Percentiles rank a stretch among this genome's conserved stretches.
phyloP scores from a whole-genome alignment of 1,139 yeast species.

The Kodamaea ohmeri region DNA sequence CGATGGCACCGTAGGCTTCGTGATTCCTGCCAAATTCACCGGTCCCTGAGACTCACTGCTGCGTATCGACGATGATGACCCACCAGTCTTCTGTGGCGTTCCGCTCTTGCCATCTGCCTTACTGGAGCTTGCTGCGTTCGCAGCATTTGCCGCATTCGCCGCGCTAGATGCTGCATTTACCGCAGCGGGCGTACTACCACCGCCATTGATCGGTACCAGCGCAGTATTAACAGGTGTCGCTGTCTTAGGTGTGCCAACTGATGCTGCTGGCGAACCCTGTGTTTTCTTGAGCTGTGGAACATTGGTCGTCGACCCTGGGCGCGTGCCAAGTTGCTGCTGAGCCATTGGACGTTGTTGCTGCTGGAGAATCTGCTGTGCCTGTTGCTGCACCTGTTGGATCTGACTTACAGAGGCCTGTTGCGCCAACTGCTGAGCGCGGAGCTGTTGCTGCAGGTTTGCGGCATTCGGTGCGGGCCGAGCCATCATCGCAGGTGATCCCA shows the following conservation, averaged over 20 bases:
- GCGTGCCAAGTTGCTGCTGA: slow-evolving; percentile 14
- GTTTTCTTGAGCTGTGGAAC: slow-evolving; percentile 8
- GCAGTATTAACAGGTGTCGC: slow-evolving; percentile 9
- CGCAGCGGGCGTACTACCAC: slow-evolving; percentile 4
- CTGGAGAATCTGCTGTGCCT: slow-evolving; percentile 17
- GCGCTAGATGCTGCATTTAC: slow-evolving; percentile 13
- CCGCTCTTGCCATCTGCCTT: slow-evolving; percentile 8
- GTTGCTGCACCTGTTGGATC: slow-evolving; percentile 19
- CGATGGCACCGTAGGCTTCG: slow-evolving; percentile 67
- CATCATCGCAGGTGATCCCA: slow-evolving; percentile 8
- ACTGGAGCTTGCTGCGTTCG: slow-evolving; percentile 4
- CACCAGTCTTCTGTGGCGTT: slow-evolving; percentile 10
- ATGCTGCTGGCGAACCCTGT: slow-evolving; percentile 12
- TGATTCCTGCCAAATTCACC: slow-evolving; percentile 45
- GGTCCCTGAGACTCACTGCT: slow-evolving; percentile 17
- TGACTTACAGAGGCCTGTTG: slow-evolving; percentile 14
- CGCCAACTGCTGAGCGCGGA: slow-evolving; percentile 17
- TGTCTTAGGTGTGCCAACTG: slow-evolving; percentile 21
- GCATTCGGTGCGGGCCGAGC: slow-evolving; percentile 8
- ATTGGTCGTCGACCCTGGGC: slow-evolving; percentile 3
- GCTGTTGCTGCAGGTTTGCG: slow-evolving; percentile 16
- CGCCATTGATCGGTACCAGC: slow-evolving; percentile 7
- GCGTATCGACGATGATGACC: slow-evolving; percentile 13
- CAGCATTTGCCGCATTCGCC: slow-evolving; percentile 42
- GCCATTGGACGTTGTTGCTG: slow-evolving; percentile 12